phyloP scores from a whole-genome alignment of 169 alveolate genomes.

The Besnoitia besnoiti region DNA sequence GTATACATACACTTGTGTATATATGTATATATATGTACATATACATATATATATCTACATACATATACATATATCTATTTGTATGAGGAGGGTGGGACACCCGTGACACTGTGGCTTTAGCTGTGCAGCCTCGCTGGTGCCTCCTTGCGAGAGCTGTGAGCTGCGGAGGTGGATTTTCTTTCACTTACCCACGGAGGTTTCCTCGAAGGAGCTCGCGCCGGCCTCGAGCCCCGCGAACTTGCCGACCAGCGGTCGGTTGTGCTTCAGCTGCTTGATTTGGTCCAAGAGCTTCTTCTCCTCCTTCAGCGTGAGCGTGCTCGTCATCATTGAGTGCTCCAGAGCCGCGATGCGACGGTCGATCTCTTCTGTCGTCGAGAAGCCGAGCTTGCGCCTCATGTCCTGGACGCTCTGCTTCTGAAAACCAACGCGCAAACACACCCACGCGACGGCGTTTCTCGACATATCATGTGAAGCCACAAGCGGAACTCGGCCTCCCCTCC shows the following conservation, averaged over 20 bases:
- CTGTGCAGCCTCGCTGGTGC: too few relatives aligned
- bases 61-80: too few relatives aligned
- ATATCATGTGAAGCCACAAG: too few relatives aligned
- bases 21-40: too few relatives aligned
- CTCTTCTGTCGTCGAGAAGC: slow-evolving; percentile 57
- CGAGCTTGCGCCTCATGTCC: slow-evolving; percentile 64
- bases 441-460: background rate
- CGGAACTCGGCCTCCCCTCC: too few relatives aligned
- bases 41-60: too few relatives aligned
- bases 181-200: slow-evolving; percentile 61
- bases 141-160: too few relatives aligned
- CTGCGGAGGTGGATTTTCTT: too few relatives aligned
- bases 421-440: background rate
- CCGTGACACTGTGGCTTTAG: too few relatives aligned
- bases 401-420: slow-evolving; percentile 55
- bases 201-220: slow-evolving; percentile 57
- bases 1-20: background rate
- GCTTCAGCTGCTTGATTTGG: slow-evolving; percentile 60
- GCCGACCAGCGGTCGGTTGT: slow-evolving; percentile 58
- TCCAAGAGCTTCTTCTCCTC: slow-evolving; percentile 66
- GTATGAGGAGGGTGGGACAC: background rate
- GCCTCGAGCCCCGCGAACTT: slow-evolving; percentile 55
- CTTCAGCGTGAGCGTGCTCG: slow-evolving; percentile 57
- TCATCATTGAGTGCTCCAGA: slow-evolving; percentile 56
- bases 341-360: slow-evolving; percentile 57